Base-by-base conservation (phyloP, 139 green algal species). In the Auxenochlorella pyrenoidosa region DNA sequence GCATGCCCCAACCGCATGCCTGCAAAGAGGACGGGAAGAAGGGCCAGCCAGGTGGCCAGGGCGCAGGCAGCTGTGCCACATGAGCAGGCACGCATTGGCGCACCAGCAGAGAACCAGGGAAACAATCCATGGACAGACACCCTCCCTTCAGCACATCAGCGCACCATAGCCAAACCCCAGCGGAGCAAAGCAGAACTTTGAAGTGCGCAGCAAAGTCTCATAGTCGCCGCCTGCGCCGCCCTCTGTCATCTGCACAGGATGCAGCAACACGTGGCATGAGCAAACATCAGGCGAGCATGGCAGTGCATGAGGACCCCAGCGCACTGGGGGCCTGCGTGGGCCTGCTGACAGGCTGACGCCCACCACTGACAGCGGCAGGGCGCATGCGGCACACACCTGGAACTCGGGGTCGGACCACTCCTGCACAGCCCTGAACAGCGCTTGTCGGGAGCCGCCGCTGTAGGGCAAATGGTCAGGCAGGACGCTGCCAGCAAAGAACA, bases 1-100 rank as follows among this genome's bases (percentile, higher is more conserved):
- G 83, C 44, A 21, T 87, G 84, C 12, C 76, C 26, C 21, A 94
- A 22, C 3, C 90, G 84, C 75, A 88, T 89, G 58, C 92, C 90
- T 68, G 60, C 60, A 68, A 16, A 3, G 13, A 22, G 13, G 60
- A 16, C 18, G 60, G 5, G 60, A 58, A 12, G 47, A 58, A 12
- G 8, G 47, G 47, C n/a, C n/a, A n/a, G n/a, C n/a, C n/a, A n/a
- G n/a, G n/a, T n/a, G n/a, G n/a, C n/a, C n/a, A n/a, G n/a, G n/a
- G n/a, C n/a, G n/a, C n/a, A n/a, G n/a, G n/a, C n/a, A n/a, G n/a
- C n/a, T n/a, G n/a, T n/a, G n/a, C n/a, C n/a, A n/a, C n/a, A n/a
- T n/a, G n/a, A n/a, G n/a, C n/a, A n/a, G n/a, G n/a, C n/a, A n/a
- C n/a, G n/a, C n/a, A n/a, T n/a, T n/a, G n/a, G n/a, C n/a, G n/a